phyloP scores from a whole-genome alignment of 179 eudicot genomes.

The Vitellaria paradoxa region DNA sequence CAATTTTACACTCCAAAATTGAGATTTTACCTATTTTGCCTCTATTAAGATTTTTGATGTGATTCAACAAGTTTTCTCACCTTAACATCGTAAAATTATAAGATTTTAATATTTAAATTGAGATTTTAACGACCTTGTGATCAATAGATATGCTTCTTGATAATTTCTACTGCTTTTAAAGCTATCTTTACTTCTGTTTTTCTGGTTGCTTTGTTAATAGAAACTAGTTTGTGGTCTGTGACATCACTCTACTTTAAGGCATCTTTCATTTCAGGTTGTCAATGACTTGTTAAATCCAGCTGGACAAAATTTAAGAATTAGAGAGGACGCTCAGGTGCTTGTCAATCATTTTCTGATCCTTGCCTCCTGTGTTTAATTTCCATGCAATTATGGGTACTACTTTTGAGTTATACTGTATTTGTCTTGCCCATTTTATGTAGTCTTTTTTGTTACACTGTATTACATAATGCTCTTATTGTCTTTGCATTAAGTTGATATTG shows the following conservation, averaged over 20 bases:
- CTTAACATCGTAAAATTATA: too few species aligned
- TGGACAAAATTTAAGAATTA: constrained; percentile 90
- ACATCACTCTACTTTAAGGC: constrained; percentile 4
- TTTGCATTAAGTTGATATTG: too few species aligned
- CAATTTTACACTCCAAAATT: too few species aligned
- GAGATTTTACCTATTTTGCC: too few species aligned
- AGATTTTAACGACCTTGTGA: too few species aligned
- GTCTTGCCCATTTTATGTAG: background rate
- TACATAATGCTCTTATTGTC: background rate
- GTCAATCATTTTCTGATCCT: constrained; percentile 11
- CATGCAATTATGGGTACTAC: too few species aligned
- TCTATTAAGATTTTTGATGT: too few species aligned
- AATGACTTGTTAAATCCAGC: constrained; percentile 98
- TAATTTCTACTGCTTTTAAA: constrained; percentile 3
- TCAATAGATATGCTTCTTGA: background rate
- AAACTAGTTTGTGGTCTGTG: background rate
- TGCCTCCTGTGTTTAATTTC: constrained; percentile 9
- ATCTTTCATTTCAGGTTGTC: constrained; percentile 67
- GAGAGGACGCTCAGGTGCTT: constrained; percentile 92
- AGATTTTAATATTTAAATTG: too few species aligned
- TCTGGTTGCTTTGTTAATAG: background rate
- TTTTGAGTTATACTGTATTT: too few species aligned
- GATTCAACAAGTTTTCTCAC: too few species aligned
- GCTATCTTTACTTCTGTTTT: constrained; percentile 6
- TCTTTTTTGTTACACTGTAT: background rate